Evolutionary conservation across 345 rosid species (phyloP).

Genomic region (Psidium friedrichsthalianum): DNA sequence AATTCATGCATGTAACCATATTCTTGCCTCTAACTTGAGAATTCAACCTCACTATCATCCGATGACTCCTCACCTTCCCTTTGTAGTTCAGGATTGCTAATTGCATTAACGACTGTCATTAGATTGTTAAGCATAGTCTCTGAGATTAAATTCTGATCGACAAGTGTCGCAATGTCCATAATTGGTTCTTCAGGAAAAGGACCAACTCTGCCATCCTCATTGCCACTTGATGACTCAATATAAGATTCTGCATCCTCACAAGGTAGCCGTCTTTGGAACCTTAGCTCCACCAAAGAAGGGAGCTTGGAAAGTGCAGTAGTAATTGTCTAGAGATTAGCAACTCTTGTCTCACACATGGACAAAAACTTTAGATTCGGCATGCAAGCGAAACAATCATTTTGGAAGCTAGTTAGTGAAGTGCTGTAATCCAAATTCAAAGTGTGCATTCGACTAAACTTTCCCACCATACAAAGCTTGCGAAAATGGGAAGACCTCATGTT

Average conservation of each 20-base stretch:
- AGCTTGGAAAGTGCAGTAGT: slow-evolving; percentile 69
- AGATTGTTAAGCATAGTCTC: slow-evolving; percentile 30
- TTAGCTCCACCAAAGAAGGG: slow-evolving; percentile 48
- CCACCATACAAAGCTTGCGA: slow-evolving; percentile 73
- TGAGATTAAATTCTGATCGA: slow-evolving; percentile 18
- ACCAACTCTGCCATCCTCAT: background rate
- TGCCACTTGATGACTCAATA: slow-evolving; percentile 21
- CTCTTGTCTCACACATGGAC: slow-evolving; percentile 76
- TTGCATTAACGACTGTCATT: slow-evolving; percentile 10
- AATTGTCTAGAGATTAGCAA: slow-evolving; percentile 81
- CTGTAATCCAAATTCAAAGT: slow-evolving; percentile 71
- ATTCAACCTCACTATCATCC: slow-evolving; percentile 54
- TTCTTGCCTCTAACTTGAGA: slow-evolving; percentile 32
- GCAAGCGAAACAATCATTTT: slow-evolving; percentile 67
- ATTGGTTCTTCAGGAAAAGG: slow-evolving; percentile 11
- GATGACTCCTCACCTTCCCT: slow-evolving; percentile 26
- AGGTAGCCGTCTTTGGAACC: slow-evolving; percentile 72
- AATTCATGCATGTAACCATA: slow-evolving; percentile 23
- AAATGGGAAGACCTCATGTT: slow-evolving; percentile 52
- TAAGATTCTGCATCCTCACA: slow-evolving; percentile 34
- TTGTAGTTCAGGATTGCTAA: slow-evolving; percentile 15
- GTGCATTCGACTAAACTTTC: slow-evolving; percentile 49
- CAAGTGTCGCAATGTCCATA: slow-evolving; percentile 10
- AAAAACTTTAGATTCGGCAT: slow-evolving; percentile 70
- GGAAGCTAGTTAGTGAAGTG: slow-evolving; percentile 51